A percentile compares a stretch with the other conserved stretches of the same genome.
phyloP scores from a whole-genome alignment of 2,329 filamentous ascomycete genomes.

The Parasarocladium wereldwijsianum region DNA sequence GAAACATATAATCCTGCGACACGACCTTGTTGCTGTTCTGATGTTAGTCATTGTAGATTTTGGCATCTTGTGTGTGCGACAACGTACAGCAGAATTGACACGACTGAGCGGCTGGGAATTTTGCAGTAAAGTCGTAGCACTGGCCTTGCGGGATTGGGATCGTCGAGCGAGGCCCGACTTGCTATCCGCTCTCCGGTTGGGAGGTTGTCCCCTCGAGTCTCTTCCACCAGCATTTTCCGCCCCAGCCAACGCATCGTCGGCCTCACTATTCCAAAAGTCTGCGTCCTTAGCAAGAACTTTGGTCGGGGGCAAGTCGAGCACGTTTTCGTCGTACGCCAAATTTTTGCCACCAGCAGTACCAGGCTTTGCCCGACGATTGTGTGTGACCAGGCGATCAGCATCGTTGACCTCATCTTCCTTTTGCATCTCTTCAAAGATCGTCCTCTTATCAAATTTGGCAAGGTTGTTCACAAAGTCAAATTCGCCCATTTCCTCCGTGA shows the following conservation, averaged over 20 bases:
- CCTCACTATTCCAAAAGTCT: conserved; percentile 62
- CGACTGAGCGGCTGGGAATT: conserved; percentile 27
- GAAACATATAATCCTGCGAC: conserved; percentile 36
- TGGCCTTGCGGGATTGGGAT: conserved; percentile 44
- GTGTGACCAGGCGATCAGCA: conserved; percentile 75
- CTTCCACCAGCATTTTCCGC: conserved; percentile 32
- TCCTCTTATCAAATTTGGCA: conserved; percentile 88
- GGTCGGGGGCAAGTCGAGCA: conserved; percentile 48
- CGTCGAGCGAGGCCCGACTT: conserved; percentile 32
- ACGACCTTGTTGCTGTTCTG: conserved; percentile 18
- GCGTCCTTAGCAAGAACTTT: conserved; percentile 21
- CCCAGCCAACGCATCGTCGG: conserved; percentile 34
- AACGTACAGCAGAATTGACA: conserved; percentile 31
- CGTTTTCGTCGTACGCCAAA: conserved; percentile 80
- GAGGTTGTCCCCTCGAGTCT: conserved; percentile 35
- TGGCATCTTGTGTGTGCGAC: conserved; percentile 4
- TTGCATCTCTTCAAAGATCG: conserved; percentile 81
- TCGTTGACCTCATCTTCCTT: conserved; percentile 83
- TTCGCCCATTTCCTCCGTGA: conserved; percentile 85
- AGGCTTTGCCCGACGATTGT: conserved; percentile 59
- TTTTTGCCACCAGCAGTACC: conserved; percentile 76
- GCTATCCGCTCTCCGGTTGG: conserved; percentile 35
- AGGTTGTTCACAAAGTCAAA: conserved; percentile 87
- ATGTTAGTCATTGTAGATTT: background rate
- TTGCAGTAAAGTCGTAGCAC: conserved; percentile 15